Base-by-base conservation (phyloP, 805 yeast species). In the Saccharomycopsis oosterbeekiorum region DNA sequence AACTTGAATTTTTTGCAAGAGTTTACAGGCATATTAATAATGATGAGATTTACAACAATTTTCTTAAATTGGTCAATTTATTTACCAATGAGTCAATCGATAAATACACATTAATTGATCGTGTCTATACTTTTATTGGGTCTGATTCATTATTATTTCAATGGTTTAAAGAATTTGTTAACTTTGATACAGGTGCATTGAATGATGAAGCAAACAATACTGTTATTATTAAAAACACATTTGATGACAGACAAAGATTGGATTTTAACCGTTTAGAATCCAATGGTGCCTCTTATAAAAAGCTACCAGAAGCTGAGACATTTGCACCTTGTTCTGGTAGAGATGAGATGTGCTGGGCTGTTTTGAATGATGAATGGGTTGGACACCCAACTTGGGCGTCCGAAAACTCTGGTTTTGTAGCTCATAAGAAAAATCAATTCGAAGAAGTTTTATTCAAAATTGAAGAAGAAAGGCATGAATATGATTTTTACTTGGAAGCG, bases 351-450 rank as follows among this genome's bases (percentile, higher is more conserved):
- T 94, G 99, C 72, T 93, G 97, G 97, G 97, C 93, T 70, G 97
- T 94, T 15, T 80, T 94, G 68, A 94, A 94, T 73, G 99, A 94
- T 72, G 98, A 93, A 74, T 94, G 98, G 97, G 98, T 94, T 41
- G 97, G 97, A 5, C 99, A 96, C 73, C 99, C 99, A 21, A 96
- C 97, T 12, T 94, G 99, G 99, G 99, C 99, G 2, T 94, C 99
- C 0, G 99, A 94, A 72, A 98, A 94, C 73, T 89, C 97, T 14
- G 99, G 99, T 0, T 94, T 93, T 69, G 92, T 94, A 70, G 97
- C 99, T n/a, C 99, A 94, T 73, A 84, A 97, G 66, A 94, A 94
- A 74, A 94, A 96, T 71, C 98, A 94, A 75, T 94, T 92, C 72
- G 99, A 94, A 74, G 99, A 94, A 73, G 89, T 94, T 55, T 75